Evolutionary conservation across 371 early-diverging fungal genomes (phyloP), one percentile per base, ranked within the genome.

Genomic region (Amoeboaphelidium occidentale): DNA sequence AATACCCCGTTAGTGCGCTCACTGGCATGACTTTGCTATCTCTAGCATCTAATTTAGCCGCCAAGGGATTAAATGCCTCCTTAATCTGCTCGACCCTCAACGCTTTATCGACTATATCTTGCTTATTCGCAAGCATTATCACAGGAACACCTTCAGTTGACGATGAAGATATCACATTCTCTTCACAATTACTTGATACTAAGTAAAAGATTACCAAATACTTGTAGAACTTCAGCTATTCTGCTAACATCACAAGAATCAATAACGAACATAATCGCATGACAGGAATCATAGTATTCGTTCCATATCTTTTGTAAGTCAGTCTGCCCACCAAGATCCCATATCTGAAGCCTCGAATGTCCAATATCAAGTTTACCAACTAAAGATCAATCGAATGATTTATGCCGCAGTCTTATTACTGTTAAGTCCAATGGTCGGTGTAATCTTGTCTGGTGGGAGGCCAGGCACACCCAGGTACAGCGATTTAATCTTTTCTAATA

Each of bases 351-450:
- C 44, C 75, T 66, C 22, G 72, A 58, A 26, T 63, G 63, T 23
- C 58, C 57, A 42, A 81, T 66, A 47, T 75, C 75, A 27, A 84
- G 77, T 59, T 75, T 78, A 24, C 81, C 84, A 51, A 86, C 86
- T 84, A 49, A 21, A 22, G 43, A 2, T 27, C 13, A 42, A 25
- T 10, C 48, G 24, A 24, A 21, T n/a, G 20, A 42, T 27, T 10
- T 25, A 32, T 39, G 25, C 3, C 17, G 42, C 43, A 25, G 46
- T 42, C 64, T 27, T 27, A 26, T 23, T 20, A 81, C 82, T 82
- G 61, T 93, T 93, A 25, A 93, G 67, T 14, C 94, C 94, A 2
- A 93, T 84, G 0, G 94, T 93, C 0, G 91, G 94, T 22, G 78
- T 79, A 50, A 93, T 87, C 49, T 78, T 78, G 23, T 84, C 86